Percentiles rank a stretch among this genome's conserved stretches.
Evolutionary conservation across 2,329 filamentous ascomycete species (phyloP).

Genomic region (Purpureocillium lavendulum): DNA sequence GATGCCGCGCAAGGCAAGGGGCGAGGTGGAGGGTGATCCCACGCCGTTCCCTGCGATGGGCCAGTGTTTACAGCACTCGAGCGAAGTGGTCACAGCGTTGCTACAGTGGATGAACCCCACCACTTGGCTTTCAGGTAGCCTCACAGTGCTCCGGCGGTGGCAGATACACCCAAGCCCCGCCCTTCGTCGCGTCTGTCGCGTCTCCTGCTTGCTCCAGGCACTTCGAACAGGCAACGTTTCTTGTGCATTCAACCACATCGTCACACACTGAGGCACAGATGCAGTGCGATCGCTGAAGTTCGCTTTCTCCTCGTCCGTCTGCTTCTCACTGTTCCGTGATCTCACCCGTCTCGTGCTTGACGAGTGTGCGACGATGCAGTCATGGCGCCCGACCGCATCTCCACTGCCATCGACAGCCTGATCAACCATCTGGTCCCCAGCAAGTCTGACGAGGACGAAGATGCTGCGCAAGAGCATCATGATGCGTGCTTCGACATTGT

Average conservation of each 20-base stretch:
- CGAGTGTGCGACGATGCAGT: slow-evolving; percentile 39
- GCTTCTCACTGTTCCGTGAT: no score
- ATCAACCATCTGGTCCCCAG: slow-evolving; percentile 65
- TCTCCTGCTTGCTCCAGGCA: slow-evolving; percentile 13
- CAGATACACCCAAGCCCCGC: slow-evolving; percentile 1
- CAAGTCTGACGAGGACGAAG: slow-evolving; percentile 57
- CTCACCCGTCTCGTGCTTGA: no score
- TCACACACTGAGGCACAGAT: not conserved
- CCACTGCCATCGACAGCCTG: slow-evolving; percentile 70
- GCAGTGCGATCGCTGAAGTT: not conserved
- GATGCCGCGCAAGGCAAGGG: no score
- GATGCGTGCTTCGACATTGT: slow-evolving; percentile 49
- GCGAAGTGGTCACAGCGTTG: no score
- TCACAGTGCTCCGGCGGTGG: no score
- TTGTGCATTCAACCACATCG: slow-evolving; percentile 1
- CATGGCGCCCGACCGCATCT: slow-evolving; percentile 60
- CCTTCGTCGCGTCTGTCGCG: slow-evolving; percentile 17
- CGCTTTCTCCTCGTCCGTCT: not conserved
- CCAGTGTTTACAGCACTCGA: no score
- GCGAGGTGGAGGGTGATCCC: no score
- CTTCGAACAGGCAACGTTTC: no score
- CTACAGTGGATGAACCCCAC: no score
- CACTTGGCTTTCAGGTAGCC: no score
- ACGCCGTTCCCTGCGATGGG: no score
- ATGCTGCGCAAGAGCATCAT: slow-evolving; percentile 59